Evolutionary conservation across 306 rosid species (phyloP), one percentile per base, ranked within the genome.

Genomic region (Cicer judaicum): DNA sequence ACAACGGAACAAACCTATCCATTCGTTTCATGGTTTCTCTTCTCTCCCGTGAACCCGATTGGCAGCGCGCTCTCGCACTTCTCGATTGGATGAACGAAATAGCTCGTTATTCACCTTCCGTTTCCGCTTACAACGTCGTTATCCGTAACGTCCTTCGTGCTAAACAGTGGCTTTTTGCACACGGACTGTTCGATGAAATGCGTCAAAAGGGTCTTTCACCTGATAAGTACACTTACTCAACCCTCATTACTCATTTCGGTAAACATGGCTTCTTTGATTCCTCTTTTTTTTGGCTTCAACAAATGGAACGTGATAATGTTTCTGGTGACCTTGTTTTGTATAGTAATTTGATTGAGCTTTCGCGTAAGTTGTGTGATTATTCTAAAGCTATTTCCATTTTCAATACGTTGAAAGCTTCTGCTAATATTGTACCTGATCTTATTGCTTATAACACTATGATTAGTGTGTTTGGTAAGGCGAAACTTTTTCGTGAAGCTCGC

Each of bases 131-230:
- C 90, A 93, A 93, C 34, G 96, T 93, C 12, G 93, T 87, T 13
- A 5, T 93, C 0, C 91, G 98, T 1, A 93, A 93, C 24, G 97
- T 88, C n/a, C 89, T 91, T 11, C 91, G 97, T 0, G 88, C 94
- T 10, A 86, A 88, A 79, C 96, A 91, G 76, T 91, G 89, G 89
- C 87, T 81, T 5, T 68, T 91, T 40, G 98, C 94, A 2, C 94
- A 85, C 43, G 98, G 98, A 8, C 93, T 93, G 91, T 91, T 93
- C 16, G 94, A 93, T 5, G 98, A 93, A 91, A 91, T 89, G 98
- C 96, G 96, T 64, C 90, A 79, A 14, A 79, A 80, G 73, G 96
- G 96, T 16, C 73, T 93, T 4, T 85, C 98, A 0, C 96, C 98
- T 7, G 98, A 93, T 78, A 86, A 96, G 77, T 93, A 85, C 75